Evolutionary conservation across 1,139 yeast species (phyloP).

Genomic region (Suhomyces chickasaworum): DNA sequence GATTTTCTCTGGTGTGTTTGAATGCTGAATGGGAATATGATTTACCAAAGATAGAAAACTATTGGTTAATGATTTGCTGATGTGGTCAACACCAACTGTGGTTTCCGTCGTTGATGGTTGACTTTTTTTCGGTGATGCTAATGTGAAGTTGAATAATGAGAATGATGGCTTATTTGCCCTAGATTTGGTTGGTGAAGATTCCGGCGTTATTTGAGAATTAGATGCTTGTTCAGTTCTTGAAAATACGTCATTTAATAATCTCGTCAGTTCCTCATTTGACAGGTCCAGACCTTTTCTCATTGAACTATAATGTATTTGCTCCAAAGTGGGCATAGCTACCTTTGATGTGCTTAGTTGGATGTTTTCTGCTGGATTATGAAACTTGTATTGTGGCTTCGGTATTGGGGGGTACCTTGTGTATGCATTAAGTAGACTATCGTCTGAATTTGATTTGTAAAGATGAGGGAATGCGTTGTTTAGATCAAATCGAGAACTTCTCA

Average conservation of each 20-base stretch:
- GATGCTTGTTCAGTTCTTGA: conserved; percentile 14
- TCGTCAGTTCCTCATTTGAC: conserved; percentile 14
- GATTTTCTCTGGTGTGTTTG: conserved; percentile 7
- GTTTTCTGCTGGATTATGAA: conserved; percentile 44
- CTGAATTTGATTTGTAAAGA: conserved; percentile 28
- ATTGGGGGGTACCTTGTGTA: conserved; percentile 11
- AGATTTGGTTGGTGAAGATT: conserved; percentile 12
- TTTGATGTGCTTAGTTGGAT: conserved; percentile 26
- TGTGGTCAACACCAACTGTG: conserved; percentile 13
- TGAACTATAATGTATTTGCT: conserved; percentile 26
- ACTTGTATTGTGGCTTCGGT: conserved; percentile 19
- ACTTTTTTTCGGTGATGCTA: conserved; percentile 13
- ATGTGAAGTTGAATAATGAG: conserved; percentile 17
- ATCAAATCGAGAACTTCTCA: conserved; percentile 39
- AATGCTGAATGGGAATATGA: conserved; percentile 7
- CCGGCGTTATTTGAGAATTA: conserved; percentile 7
- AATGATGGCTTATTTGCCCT: conserved; percentile 16
- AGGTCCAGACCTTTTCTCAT: conserved; percentile 4
- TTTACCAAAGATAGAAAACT: conserved; percentile 23
- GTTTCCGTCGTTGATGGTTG: conserved; percentile 5
- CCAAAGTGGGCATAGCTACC: conserved; percentile 32
- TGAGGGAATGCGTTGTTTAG: conserved; percentile 38
- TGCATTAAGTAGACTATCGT: conserved; percentile 26
- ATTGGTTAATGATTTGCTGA: conserved; percentile 24
- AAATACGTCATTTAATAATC: conserved; percentile 25